Evolutionary conservation across 169 alveolate species (phyloP).

Genomic region (Babesia ovata): DNA sequence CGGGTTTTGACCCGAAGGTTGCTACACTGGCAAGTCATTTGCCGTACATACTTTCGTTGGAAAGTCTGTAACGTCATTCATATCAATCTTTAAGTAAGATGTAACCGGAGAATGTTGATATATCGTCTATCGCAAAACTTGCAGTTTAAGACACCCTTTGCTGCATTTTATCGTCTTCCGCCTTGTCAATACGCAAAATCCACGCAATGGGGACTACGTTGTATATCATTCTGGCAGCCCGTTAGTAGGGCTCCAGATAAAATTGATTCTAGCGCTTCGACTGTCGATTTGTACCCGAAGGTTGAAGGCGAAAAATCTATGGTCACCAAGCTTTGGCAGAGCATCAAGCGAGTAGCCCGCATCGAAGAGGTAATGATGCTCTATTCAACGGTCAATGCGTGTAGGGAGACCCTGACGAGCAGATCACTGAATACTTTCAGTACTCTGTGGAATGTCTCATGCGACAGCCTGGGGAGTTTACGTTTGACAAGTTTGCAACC

Average conservation of each 20-base stretch:
- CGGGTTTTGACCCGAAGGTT: too few relatives aligned
- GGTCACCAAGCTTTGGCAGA: constrained; percentile 37
- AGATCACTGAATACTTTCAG: constrained; percentile 51
- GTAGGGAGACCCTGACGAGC: constrained; percentile 59
- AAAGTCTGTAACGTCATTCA: too few relatives aligned
- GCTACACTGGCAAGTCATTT: too few relatives aligned
- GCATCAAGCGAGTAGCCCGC: constrained; percentile 38
- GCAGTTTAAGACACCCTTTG: neutral
- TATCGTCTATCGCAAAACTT: constrained; percentile 14
- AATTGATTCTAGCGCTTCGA: neutral
- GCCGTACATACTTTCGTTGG: too few relatives aligned
- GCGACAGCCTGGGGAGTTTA: constrained; percentile 63
- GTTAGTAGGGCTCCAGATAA: constrained; percentile 16
- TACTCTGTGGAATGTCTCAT: constrained; percentile 61
- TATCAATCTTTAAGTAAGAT: too few relatives aligned
- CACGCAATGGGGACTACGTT: neutral
- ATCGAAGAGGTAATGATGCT: constrained; percentile 11
- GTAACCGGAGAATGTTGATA: neutral
- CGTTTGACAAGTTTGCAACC: constrained; percentile 54
- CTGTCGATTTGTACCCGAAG: constrained; percentile 14
- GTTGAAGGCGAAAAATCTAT: neutral
- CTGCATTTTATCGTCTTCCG: neutral
- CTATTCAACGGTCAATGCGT: neutral
- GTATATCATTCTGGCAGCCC: constrained; percentile 32
- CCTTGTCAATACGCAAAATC: neutral